Conservation (phyloP, 441 rosid genomes). For the Adansonia gregorii region DNA sequence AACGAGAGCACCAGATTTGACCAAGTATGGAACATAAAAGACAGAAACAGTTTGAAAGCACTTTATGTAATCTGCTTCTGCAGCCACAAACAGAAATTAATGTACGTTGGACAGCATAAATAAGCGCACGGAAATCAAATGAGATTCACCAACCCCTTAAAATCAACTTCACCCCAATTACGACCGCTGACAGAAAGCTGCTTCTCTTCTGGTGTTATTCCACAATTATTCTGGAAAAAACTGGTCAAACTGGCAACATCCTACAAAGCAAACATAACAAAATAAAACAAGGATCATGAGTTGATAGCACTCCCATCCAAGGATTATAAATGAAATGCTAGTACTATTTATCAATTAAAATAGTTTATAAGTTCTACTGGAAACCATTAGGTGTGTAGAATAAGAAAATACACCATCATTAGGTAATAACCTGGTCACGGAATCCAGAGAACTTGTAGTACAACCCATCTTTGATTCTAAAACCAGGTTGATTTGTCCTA, state of each 20-base stretch:
- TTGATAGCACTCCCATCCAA: neutral
- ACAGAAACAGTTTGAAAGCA: neutral
- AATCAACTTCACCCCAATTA: slow-evolving; percentile 95
- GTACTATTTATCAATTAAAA: neutral
- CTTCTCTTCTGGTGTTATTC: slow-evolving; percentile 79
- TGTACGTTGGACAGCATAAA: too few relatives aligned
- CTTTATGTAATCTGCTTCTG: neutral
- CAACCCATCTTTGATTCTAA: slow-evolving; percentile 74
- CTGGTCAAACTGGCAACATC: slow-evolving; percentile 72
- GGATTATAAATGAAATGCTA: neutral
- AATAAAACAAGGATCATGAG: neutral
- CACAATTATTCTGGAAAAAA: slow-evolving; percentile 74
- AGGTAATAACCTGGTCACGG: slow-evolving; percentile 68
- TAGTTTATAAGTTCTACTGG: neutral
- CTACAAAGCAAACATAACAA: slow-evolving; percentile 41
- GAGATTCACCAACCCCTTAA: slow-evolving; percentile 63
- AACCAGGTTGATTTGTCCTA: slow-evolving; percentile 75
- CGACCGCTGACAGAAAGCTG: slow-evolving; percentile 94
- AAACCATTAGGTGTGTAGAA: neutral
- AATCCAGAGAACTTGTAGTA: slow-evolving; percentile 87
- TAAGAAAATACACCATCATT: neutral
- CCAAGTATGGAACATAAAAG: neutral
- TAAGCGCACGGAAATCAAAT: neutral
- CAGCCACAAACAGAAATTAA: neutral
- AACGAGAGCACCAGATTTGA: neutral